phyloP scores from a whole-genome alignment of 2,329 filamentous ascomycete genomes.

The Elsinoe australis region DNA sequence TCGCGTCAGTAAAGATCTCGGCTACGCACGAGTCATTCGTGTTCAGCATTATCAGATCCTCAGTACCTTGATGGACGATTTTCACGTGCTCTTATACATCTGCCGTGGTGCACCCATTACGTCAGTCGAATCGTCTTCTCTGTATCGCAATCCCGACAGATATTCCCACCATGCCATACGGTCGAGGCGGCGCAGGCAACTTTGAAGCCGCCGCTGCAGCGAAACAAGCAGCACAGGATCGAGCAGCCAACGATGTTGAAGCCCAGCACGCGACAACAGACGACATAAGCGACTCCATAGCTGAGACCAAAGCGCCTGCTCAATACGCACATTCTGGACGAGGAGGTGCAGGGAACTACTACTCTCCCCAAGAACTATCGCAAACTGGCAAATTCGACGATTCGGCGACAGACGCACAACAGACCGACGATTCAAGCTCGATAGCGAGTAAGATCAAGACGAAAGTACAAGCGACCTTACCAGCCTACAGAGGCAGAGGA shows the following conservation, averaged over 20 bases:
- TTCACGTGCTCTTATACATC: neutral
- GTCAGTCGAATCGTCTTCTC: neutral
- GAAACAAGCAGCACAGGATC: conserved; percentile 19
- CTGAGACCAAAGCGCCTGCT: conserved; percentile 19
- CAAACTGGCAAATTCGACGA: conserved; percentile 34
- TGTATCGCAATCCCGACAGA: neutral
- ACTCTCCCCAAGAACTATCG: conserved; percentile 35
- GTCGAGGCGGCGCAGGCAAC: conserved; percentile 42
- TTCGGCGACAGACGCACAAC: conserved; percentile 14
- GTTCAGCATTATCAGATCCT: neutral
- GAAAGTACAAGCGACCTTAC: neutral
- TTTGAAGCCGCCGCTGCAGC: conserved; percentile 28
- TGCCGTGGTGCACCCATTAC: neutral
- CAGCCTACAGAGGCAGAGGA: conserved; percentile 31
- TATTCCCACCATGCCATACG: conserved; percentile 20
- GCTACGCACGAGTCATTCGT: neutral
- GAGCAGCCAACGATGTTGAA: conserved; percentile 34
- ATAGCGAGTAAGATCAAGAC: neutral
- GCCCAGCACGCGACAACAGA: conserved; percentile 24
- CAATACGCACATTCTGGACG: conserved; percentile 40
- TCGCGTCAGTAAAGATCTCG: neutral
- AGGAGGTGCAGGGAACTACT: conserved; percentile 43
- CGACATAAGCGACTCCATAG: conserved; percentile 22
- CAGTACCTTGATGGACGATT: conserved; percentile 15
- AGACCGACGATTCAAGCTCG: conserved; percentile 8